Evolutionary conservation across 2,329 filamentous ascomycete genomes (phyloP).

Genomic region (Colletotrichum camelliae): DNA sequence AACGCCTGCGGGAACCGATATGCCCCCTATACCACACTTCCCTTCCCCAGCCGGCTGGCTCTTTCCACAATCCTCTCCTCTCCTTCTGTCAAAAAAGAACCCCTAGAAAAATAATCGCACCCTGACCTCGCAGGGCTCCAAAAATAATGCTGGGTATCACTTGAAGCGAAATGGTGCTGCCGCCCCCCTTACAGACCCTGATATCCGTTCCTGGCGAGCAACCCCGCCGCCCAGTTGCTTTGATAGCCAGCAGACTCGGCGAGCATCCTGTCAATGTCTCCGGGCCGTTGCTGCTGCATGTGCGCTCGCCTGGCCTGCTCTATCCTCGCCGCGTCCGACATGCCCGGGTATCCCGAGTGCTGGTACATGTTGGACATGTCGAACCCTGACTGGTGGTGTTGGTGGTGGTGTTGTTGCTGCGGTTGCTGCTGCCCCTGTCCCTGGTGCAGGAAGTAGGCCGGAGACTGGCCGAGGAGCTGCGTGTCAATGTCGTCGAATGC

Average conservation of each 20-base stretch:
- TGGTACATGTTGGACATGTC: slow-evolving; percentile 22
- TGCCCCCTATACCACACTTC: background rate
- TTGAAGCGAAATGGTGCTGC: slow-evolving; percentile 18
- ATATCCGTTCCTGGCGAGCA: slow-evolving; percentile 22
- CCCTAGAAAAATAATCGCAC: slow-evolving; percentile 8
- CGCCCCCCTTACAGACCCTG: slow-evolving; percentile 7
- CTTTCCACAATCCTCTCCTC: background rate
- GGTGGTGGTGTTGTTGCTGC: slow-evolving; percentile 31
- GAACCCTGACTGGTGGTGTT: slow-evolving; percentile 22
- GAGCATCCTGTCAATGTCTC: slow-evolving; percentile 22
- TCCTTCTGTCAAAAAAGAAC: background rate
- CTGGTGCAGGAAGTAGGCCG: slow-evolving; percentile 73
- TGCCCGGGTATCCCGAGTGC: slow-evolving; percentile 17
- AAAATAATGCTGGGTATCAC: slow-evolving; percentile 22
- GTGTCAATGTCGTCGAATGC: slow-evolving; percentile 73
- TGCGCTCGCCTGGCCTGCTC: slow-evolving; percentile 20
- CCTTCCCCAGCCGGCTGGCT: background rate
- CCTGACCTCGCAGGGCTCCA: slow-evolving; percentile 20
- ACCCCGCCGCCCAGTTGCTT: slow-evolving; percentile 21
- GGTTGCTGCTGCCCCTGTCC: slow-evolving; percentile 36
- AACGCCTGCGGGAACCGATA: slow-evolving; percentile 5
- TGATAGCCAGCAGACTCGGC: slow-evolving; percentile 22
- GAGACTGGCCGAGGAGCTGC: slow-evolving; percentile 72
- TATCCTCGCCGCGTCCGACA: slow-evolving; percentile 18
- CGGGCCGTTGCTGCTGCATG: slow-evolving; percentile 23